Evolutionary conservation across 202 grass and related monocot genomes (phyloP), one percentile per base, ranked within the genome.

Genomic region (Hordeum pubiflorum): DNA sequence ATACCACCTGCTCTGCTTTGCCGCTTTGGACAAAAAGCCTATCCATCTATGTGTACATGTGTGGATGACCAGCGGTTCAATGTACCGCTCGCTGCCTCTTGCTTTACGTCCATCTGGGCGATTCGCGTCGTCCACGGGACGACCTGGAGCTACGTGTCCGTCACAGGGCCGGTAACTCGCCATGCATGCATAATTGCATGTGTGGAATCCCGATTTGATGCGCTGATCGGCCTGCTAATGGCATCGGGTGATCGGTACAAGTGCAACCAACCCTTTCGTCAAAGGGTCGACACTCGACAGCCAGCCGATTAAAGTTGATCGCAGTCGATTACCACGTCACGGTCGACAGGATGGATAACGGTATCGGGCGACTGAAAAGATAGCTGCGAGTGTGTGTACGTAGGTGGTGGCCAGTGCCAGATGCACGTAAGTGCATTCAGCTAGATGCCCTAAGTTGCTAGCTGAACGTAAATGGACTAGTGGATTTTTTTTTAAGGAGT

Each of bases 11-110:
- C 22, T 44, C 38, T 22, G 13, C 68, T 71, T 71, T 71, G 27
- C 17, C 12, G 39, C 68, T 71, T 71, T 71, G 68, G 23, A 46
- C 68, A 55, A 46, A 71, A 71, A 71, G 68, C 68, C 22, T 70
- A 70, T 9, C 67, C 17, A 55, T 54, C 50, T 0, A 38, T 37
- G 67, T 70, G 33, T 68, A 9, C 0, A 9, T 55, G 52, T 55
- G 52, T 55, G 52, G 52, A 9, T 39, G 64, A 22, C 39, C 34
- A 4, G 15, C 1, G 33, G 34, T 67, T 67, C 64, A 12, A 12
- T 68, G 34, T 3, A 12, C 11, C 7, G 36, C 9, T 34, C 12
- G 24, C 64, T 39, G 0, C 10, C 39, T 21, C 66, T 43, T 43
- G 22, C 22, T 10, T 55, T 55, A 55, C 18, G 52, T 55, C 52